Evolutionary conservation across 2,329 filamentous ascomycete species (phyloP).

Genomic region (Coniochaeta sp.): DNA sequence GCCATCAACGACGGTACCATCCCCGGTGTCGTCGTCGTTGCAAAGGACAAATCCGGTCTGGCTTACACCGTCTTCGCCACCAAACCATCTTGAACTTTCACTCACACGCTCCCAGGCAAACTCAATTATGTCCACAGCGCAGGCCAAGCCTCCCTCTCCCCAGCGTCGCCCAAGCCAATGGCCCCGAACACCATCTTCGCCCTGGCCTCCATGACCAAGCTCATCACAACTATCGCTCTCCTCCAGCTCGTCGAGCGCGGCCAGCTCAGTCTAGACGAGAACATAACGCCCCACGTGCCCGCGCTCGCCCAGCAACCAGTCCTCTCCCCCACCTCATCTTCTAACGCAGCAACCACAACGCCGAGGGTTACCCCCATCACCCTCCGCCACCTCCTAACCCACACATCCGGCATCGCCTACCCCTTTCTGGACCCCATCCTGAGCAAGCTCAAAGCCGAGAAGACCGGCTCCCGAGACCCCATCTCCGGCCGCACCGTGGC

Average conservation of each 20-base stretch:
- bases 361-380: conserved; percentile 27
- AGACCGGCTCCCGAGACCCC: conserved; percentile 6
- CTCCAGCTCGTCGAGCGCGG: conserved; percentile 40
- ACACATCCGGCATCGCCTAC: conserved; percentile 36
- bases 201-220: conserved; percentile 29
- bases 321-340: conserved; percentile 15
- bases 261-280: conserved; percentile 34
- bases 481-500: conserved; percentile 9
- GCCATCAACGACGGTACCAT: conserved; percentile 16
- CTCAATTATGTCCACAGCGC: conserved; percentile 15
- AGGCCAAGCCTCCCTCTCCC: conserved; percentile 10
- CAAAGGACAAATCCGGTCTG: conserved; percentile 9
- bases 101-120: conserved; percentile 6
- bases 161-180: conserved; percentile 8
- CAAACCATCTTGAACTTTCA: conserved; percentile 17
- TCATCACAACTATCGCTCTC: conserved; percentile 36
- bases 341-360: too few species aligned
- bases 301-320: conserved; percentile 34
- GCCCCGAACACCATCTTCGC: conserved; percentile 20
- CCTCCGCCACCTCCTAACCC: conserved; percentile 37
- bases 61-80: conserved; percentile 7
- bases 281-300: conserved; percentile 32
- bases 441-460: neutral
- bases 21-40: conserved; percentile 11
- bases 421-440: conserved; percentile 18